These are phyloP conservation scores for Pinus taeda DNA, from an alignment of 75 land plant genomes.

Conservation along the genomic window DNA sequence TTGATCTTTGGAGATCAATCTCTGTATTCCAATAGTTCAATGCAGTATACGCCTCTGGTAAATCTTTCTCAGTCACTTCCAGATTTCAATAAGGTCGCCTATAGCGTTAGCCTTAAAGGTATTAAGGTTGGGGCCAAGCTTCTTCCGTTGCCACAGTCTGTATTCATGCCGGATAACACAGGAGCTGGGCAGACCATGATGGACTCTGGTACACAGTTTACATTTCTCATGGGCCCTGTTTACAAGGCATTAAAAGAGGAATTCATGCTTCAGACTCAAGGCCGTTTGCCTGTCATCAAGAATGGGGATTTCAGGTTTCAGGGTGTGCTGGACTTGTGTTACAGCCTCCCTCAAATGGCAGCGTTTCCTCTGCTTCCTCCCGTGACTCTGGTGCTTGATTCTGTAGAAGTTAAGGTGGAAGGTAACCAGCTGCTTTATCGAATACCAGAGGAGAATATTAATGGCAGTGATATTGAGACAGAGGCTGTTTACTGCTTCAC, in stretches of 20 bases:
- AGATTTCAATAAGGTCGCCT: background rate
- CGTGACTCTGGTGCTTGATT: background rate
- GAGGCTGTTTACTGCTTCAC: conserved; percentile 10
- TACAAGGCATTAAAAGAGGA: background rate
- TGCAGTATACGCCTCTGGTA: background rate
- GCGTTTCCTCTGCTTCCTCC: background rate
- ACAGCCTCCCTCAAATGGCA: background rate
- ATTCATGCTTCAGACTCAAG: conserved; percentile 3
- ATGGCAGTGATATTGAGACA: conserved; percentile 1
- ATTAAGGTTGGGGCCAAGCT: conserved; percentile 1
- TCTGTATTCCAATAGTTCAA: background rate
- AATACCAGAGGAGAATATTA: background rate
- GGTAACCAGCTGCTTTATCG: background rate
- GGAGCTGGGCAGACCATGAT: conserved; percentile 9
- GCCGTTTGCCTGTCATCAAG: background rate
- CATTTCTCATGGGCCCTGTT: background rate
- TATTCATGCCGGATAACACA: background rate
- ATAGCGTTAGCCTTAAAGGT: conserved; percentile 4
- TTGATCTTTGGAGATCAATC: conserved; percentile 19
- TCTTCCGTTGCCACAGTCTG: background rate
- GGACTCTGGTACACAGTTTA: conserved; percentile 4
- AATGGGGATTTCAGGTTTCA: background rate
- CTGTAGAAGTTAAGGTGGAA: background rate
- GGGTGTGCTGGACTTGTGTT: background rate
- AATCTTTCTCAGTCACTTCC: conserved; percentile 1